These are phyloP conservation scores for Iris pallida DNA, from an alignment of 116 monocot genomes.

Conservation along the genomic window DNA sequence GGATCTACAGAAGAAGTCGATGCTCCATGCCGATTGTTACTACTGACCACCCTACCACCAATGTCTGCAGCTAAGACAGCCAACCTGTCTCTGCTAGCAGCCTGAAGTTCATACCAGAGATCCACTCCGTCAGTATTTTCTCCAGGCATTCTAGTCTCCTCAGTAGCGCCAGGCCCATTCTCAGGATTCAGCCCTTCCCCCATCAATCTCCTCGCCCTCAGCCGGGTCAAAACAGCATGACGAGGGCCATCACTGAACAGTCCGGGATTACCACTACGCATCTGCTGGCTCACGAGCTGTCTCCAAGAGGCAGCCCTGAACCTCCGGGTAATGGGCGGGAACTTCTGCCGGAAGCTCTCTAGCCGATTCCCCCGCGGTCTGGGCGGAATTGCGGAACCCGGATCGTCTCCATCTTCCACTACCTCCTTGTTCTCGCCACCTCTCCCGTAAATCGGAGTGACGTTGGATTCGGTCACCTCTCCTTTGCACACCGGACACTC, in stretches of 20 bases:
- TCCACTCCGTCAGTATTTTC: slow-evolving; percentile 5
- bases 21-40: slow-evolving; percentile 17
- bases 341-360: slow-evolving; percentile 74
- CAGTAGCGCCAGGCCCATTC: slow-evolving; percentile 6
- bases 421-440: slow-evolving; percentile 35
- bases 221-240: slow-evolving; percentile 31
- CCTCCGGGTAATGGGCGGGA: slow-evolving; percentile 57
- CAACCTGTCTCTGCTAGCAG: slow-evolving; percentile 37
- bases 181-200: slow-evolving; percentile 29
- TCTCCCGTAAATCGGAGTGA: slow-evolving; percentile 76
- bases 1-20: slow-evolving; percentile 35
- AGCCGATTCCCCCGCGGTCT: slow-evolving; percentile 62
- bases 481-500: slow-evolving; percentile 77
- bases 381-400: slow-evolving; percentile 53
- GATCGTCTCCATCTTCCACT: slow-evolving; percentile 12
- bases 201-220: slow-evolving; percentile 41
- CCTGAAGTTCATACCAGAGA: slow-evolving; percentile 19
- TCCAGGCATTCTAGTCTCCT: slow-evolving; percentile 9
- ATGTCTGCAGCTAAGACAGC: slow-evolving; percentile 42
- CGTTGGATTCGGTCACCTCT: slow-evolving; percentile 44
- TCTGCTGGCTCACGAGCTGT: slow-evolving; percentile 39
- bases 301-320: slow-evolving; percentile 45
- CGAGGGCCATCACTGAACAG: slow-evolving; percentile 29
- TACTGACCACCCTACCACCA: slow-evolving; percentile 39
- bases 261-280: slow-evolving; percentile 16